Base-by-base conservation (phyloP, 148 eudicot genomes). In the Salicornia ramosissima region DNA sequence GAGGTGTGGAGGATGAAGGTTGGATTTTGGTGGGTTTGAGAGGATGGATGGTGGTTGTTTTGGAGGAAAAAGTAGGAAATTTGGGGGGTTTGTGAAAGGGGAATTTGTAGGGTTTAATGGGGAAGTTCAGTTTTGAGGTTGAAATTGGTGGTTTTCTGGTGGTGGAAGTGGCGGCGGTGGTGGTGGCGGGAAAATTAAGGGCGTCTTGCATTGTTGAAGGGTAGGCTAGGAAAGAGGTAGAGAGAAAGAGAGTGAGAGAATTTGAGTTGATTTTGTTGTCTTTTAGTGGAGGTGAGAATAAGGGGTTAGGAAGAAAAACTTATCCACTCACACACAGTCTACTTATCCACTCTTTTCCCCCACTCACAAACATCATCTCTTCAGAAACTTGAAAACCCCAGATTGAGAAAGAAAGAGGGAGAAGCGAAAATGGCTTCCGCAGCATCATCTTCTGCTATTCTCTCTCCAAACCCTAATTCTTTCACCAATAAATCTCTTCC, bases 341-440 rank as follows among this genome's bases (percentile, higher is more conserved):
- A 60, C 74, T 71, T 71, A 61, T 71, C 74, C 74, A 75, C 43
- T 66, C 82, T 58, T 62, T 75, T 1, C 53, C 73, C 18, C 6
- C 31, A 29, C 46, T 65, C 64, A 10, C 46, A 43, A 9, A 1
- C 40, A 25, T 16, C 31, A 55, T 10, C 26, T 18, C 19, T n/a
- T 36, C 40, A 36, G 8, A 36, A 36, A 36, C 40, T 36, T 36
- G 40, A 3, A 36, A 36, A 3, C 50, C 16, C 50, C 19, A 46
- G 15, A 0, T 15, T 46, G 8, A 22, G 47, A 62, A 8, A 39
- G 80, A 73, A 55, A 67, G 28, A 70, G 24, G 64, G 29, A 45
- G 18, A 45, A 26, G n/a, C 29, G 33, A 9, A 71, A 75, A 88
- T 83, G 90, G 90, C 92, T 25, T 80, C 72, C 74, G 43, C 84